Base-by-base conservation (phyloP, 1,139 yeast genomes). In the Nakaseomyces sp. region DNA sequence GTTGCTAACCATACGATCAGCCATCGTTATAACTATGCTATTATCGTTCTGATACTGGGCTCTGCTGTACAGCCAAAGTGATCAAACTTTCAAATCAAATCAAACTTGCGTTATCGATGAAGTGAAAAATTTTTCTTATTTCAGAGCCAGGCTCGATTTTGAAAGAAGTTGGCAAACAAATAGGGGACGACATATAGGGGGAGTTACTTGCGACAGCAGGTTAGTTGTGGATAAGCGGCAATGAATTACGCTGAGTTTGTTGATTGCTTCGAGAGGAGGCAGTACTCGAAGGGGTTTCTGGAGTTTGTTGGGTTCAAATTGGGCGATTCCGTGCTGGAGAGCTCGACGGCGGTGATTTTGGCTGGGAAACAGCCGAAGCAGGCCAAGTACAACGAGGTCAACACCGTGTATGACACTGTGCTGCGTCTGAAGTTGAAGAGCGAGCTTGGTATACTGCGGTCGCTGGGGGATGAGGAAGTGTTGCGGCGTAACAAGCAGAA, bases 1-100 rank as follows among this genome's bases (percentile, higher is more conserved):
- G 30, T 63, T 61, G 41, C 65, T 60, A 9, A 61, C 54, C 4
- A 59, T 47, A 26, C 67, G 49, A 43, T 61, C 59, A 26, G 52
- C 53, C 24, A 37, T 37, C 17, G 15, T 37, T 9, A 17, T 9
- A 22, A n/a, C n/a, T n/a, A n/a, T n/a, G n/a, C n/a, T n/a, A n/a
- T n/a, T n/a, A n/a, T n/a, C n/a, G n/a, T n/a, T n/a, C n/a, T n/a
- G n/a, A n/a, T n/a, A n/a, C n/a, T n/a, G n/a, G n/a, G n/a, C n/a
- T n/a, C n/a, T n/a, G n/a, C n/a, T n/a, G n/a, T n/a, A n/a, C n/a
- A n/a, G n/a, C n/a, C n/a, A n/a, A n/a, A n/a, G n/a, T n/a, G n/a
- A n/a, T n/a, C n/a, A n/a, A n/a, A n/a, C n/a, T n/a, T n/a, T n/a
- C n/a, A n/a, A n/a, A n/a, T n/a, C n/a, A n/a, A n/a, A n/a, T n/a